A percentile compares a stretch with the other conserved stretches of the same genome.
Conservation (phyloP, 2,329 filamentous ascomycete species). For the Cucurbitaria berberidis region DNA sequence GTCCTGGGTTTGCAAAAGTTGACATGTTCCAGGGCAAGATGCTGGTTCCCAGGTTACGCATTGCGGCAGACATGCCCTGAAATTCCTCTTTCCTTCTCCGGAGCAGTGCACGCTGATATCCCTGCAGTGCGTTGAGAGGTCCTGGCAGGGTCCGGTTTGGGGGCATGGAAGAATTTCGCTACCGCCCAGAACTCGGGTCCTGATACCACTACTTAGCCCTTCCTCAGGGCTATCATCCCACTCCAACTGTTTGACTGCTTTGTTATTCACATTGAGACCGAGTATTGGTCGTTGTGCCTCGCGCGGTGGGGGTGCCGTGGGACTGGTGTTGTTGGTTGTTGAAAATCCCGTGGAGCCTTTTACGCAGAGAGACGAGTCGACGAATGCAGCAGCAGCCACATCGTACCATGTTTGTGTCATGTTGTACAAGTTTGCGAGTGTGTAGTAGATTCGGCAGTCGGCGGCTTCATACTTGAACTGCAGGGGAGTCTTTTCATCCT, state of each 20-base stretch:
- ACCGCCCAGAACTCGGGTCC: not conserved
- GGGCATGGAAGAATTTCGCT: not conserved
- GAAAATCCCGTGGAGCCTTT: conserved; percentile 32
- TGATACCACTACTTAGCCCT: conserved; percentile 3
- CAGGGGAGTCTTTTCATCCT: conserved; percentile 36
- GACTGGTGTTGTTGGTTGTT: conserved; percentile 2
- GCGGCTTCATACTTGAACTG: conserved; percentile 50
- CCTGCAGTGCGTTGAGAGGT: not conserved
- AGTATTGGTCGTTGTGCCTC: not conserved
- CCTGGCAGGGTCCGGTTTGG: not conserved
- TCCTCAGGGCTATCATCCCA: conserved; percentile 10
- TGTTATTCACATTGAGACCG: not conserved
- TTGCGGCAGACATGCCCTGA: conserved; percentile 4
- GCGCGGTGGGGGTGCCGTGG: not conserved
- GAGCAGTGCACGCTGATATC: not conserved
- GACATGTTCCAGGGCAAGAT: conserved; percentile 2
- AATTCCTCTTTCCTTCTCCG: not conserved
- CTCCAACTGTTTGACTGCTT: conserved; percentile 6
- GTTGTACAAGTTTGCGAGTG: conserved; percentile 45
- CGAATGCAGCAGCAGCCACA: conserved; percentile 40
- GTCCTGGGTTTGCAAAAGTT: conserved; percentile 1
- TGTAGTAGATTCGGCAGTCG: conserved; percentile 50
- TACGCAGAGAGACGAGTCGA: conserved; percentile 40
- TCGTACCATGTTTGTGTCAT: conserved; percentile 47
- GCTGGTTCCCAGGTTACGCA: not conserved